A percentile compares a stretch with the other conserved stretches of the same genome.
phyloP scores from a whole-genome alignment of 768 basidiomycete genomes.

The Xerocomellus chrysenteron region DNA sequence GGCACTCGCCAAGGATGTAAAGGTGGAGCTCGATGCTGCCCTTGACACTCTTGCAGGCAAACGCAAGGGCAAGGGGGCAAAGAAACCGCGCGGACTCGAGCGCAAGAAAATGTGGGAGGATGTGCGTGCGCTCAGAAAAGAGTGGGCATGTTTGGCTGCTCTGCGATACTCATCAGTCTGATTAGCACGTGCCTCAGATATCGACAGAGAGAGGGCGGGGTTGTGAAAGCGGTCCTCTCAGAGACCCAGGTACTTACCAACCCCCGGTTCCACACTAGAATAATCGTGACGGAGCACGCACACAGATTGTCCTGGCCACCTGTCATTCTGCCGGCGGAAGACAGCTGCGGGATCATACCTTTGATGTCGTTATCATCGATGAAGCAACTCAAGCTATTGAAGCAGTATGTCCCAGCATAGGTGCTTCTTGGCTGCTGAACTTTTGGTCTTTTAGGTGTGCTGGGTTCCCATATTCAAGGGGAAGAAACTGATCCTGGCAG shows the following conservation, averaged over 20 bases:
- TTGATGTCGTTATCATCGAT: slow-evolving; percentile 95
- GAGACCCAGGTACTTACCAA: slow-evolving; percentile 62
- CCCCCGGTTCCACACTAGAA: not conserved
- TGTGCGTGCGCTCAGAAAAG: slow-evolving; percentile 83
- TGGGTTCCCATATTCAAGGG: slow-evolving; percentile 96
- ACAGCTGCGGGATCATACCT: slow-evolving; percentile 71
- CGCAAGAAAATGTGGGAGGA: slow-evolving; percentile 86
- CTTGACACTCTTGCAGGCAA: slow-evolving; percentile 68
- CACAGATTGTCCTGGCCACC: slow-evolving; percentile 83
- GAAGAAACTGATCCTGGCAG: slow-evolving; percentile 86
- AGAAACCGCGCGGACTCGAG: slow-evolving; percentile 66
- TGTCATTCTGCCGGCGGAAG: slow-evolving; percentile 91
- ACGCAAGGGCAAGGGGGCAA: slow-evolving; percentile 73
- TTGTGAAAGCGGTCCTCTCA: slow-evolving; percentile 76
- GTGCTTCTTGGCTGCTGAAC: not conserved
- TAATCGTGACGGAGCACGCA: not conserved
- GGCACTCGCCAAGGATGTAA: slow-evolving; percentile 83
- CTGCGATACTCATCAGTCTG: not conserved
- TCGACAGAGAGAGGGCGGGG: slow-evolving; percentile 81
- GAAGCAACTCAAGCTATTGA: slow-evolving; percentile 98
- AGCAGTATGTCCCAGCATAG: slow-evolving; percentile 55
- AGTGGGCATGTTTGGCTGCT: slow-evolving; percentile 48
- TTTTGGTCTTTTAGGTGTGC: slow-evolving; percentile 41
- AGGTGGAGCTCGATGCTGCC: slow-evolving; percentile 74
- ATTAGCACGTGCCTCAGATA: slow-evolving; percentile 50